Conservation (phyloP, 495 filamentous ascomycete genomes). For the Neurospora sp. region DNA sequence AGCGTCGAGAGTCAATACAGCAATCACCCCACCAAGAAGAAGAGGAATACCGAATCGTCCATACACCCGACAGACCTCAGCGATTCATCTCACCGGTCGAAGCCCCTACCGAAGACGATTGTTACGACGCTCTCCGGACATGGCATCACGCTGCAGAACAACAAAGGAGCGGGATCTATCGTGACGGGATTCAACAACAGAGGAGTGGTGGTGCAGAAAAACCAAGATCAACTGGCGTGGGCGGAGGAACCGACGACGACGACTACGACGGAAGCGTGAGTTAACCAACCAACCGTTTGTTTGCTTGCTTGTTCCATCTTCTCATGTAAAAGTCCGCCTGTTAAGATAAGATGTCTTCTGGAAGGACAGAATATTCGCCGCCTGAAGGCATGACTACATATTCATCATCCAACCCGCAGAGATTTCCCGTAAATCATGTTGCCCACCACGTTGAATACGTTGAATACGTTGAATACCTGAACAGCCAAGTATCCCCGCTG, state of each 20-base stretch:
- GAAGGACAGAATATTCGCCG: background rate
- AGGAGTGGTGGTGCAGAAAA: background rate
- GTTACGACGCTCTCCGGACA: conserved; percentile 11
- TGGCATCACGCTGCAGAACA: conserved; percentile 13
- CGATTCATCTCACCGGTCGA: conserved; percentile 5
- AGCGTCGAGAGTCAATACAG: background rate
- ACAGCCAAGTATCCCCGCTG: background rate
- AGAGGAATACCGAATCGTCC: conserved; percentile 13
- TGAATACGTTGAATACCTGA: background rate
- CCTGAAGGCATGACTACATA: background rate
- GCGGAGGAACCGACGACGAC: background rate
- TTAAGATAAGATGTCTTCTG: background rate
- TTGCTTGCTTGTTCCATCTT: background rate
- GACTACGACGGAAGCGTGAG: background rate
- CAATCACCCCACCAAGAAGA: conserved; percentile 2
- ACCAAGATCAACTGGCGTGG: background rate
- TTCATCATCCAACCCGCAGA: background rate
- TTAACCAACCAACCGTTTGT: background rate
- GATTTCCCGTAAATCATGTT: background rate
- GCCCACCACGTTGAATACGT: too few species aligned
- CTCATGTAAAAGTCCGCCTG: background rate
- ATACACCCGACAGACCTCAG: conserved; percentile 19
- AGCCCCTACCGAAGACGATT: conserved; percentile 20
- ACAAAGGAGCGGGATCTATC: background rate
- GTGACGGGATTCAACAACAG: background rate